Conservation (phyloP, 495 filamentous ascomycete genomes). For the Hypoxylon rickii region DNA sequence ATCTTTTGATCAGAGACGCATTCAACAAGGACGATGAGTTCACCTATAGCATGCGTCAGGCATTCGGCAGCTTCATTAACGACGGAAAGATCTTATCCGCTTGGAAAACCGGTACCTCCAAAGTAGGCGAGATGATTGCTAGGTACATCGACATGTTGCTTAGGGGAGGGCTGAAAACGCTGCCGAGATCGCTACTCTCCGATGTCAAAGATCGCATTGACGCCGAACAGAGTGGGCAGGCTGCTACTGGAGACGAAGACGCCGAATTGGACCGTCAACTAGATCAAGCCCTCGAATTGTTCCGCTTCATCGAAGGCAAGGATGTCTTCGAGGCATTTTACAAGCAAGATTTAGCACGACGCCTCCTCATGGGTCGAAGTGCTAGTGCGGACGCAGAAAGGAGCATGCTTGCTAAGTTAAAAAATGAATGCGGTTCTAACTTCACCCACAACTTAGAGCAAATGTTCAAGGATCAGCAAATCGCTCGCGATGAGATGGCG, state of each 20-base stretch:
- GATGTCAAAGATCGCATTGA: conserved; percentile 54
- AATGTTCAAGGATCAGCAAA: conserved; percentile 98
- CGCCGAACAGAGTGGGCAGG: conserved; percentile 58
- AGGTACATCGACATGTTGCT: conserved; percentile 94
- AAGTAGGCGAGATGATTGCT: conserved; percentile 97
- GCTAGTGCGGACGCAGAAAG: conserved; percentile 93
- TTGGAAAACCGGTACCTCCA: conserved; percentile 81
- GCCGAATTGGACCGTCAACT: conserved; percentile 86
- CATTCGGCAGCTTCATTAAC: conserved; percentile 91
- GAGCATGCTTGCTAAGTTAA: conserved; percentile 89
- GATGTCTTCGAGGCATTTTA: conserved; percentile 98
- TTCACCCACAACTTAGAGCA: conserved; percentile 97
- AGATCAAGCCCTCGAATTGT: conserved; percentile 88
- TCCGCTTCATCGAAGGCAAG: conserved; percentile 96
- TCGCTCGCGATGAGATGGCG: conserved; percentile 80
- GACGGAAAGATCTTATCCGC: conserved; percentile 68
- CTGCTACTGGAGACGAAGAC: conserved; percentile 77
- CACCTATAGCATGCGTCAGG: conserved; percentile 75
- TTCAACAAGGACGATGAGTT: conserved; percentile 77
- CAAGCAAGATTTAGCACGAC: conserved; percentile 90
- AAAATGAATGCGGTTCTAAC: conserved; percentile 87
- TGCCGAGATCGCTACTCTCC: conserved; percentile 62
- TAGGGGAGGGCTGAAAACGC: conserved; percentile 80
- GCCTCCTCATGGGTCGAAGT: conserved; percentile 86
- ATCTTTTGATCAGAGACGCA: conserved; percentile 70